These are phyloP conservation scores for Sarocladium oryzae DNA, from an alignment of 2,329 filamentous ascomycete genomes.

Conservation along the genomic window DNA sequence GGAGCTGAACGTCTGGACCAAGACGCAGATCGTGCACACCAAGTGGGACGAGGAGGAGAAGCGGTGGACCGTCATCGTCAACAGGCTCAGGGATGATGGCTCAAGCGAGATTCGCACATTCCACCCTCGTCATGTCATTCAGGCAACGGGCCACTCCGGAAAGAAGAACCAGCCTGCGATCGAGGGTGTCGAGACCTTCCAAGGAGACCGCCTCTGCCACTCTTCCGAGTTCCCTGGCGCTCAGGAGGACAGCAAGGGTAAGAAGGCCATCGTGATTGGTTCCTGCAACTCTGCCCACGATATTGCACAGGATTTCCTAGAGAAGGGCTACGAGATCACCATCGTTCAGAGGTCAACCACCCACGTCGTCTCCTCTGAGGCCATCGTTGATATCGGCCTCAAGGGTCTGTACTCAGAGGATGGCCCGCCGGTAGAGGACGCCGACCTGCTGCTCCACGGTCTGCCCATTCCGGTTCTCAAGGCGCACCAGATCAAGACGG, in stretches of 20 bases:
- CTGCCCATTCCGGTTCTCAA: conserved; percentile 56
- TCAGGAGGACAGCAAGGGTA: conserved; percentile 36
- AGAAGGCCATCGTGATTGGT: conserved; percentile 59
- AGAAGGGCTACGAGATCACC: conserved; percentile 61
- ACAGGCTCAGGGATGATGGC: conserved; percentile 43
- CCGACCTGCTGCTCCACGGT: conserved; percentile 54
- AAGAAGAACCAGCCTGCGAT: conserved; percentile 56
- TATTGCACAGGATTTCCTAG: conserved; percentile 61
- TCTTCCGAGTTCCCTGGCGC: conserved; percentile 55
- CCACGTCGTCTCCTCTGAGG: conserved; percentile 52
- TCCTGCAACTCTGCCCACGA: conserved; percentile 65
- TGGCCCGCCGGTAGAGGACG: conserved; percentile 57
- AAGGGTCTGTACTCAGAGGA: conserved; percentile 43
- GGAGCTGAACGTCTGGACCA: conserved; percentile 64
- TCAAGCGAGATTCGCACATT: conserved; percentile 45
- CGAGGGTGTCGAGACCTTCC: conserved; percentile 50
- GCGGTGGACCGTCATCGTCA: conserved; percentile 49
- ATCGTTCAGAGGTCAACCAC: conserved; percentile 65
- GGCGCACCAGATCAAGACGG: conserved; percentile 43
- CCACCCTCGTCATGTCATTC: conserved; percentile 56
- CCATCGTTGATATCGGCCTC: conserved; percentile 45
- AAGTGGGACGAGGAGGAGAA: conserved; percentile 43
- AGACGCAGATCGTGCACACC: conserved; percentile 39
- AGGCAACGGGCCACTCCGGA: conserved; percentile 62
- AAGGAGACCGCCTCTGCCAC: conserved; percentile 52